phyloP scores from a whole-genome alignment of 148 eudicot species.

The Diospyros lotus region DNA sequence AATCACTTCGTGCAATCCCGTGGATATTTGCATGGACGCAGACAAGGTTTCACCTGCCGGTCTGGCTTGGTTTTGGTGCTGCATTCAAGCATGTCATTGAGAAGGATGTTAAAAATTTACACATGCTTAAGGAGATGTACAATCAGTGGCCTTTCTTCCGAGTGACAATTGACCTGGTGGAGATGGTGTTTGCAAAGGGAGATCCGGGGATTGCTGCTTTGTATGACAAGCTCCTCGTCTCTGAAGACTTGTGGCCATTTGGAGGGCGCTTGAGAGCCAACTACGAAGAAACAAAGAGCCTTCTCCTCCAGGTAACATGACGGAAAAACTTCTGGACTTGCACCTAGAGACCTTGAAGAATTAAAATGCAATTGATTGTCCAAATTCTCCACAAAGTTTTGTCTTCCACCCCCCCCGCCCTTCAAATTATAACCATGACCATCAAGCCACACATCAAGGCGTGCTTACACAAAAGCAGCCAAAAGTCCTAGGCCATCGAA shows the following conservation, averaged over 20 bases:
- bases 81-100: constrained; percentile 57
- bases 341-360: not conserved
- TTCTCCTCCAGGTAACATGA: constrained; percentile 61
- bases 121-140: constrained; percentile 81
- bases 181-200: constrained; percentile 90
- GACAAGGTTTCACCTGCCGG: constrained; percentile 84
- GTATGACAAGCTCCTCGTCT: constrained; percentile 78
- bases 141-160: constrained; percentile 83
- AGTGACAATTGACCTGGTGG: constrained; percentile 78
- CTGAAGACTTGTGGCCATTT: constrained; percentile 54
- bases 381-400: too few species aligned
- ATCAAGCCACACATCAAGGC: too few species aligned
- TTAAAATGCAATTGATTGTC: too few species aligned
- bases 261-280: constrained; percentile 61
- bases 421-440: too few species aligned
- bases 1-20: constrained; percentile 85
- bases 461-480: too few species aligned
- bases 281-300: constrained; percentile 55
- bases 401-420: too few species aligned
- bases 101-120: constrained; percentile 56
- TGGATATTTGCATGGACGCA: constrained; percentile 98
- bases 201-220: constrained; percentile 84
- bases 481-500: too few species aligned
- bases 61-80: constrained; percentile 86
- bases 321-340: not conserved